Conservation (phyloP, 2,329 filamentous ascomycete genomes). For the Aspergillus sp. region DNA sequence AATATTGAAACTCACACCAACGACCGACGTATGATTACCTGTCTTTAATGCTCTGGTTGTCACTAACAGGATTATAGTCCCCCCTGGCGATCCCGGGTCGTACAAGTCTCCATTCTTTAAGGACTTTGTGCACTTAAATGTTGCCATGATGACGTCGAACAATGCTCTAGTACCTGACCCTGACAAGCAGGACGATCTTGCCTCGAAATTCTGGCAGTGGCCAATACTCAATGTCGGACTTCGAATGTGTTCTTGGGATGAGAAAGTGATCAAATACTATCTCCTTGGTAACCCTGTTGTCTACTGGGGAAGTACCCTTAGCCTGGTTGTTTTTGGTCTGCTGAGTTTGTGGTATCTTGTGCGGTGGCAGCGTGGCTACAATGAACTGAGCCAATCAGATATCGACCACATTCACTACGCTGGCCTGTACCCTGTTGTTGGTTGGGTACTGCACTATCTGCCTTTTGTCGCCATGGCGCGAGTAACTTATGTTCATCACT, state of each 20-base stretch:
- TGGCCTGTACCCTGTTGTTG: conserved; percentile 84
- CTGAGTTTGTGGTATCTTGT: conserved; percentile 81
- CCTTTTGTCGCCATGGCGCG: conserved; percentile 97
- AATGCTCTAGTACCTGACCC: conserved; percentile 96
- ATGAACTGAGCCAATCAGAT: conserved; percentile 74
- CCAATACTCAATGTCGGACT: conserved; percentile 91
- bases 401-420: conserved; percentile 95
- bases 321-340: conserved; percentile 69
- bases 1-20: conserved; percentile 96
- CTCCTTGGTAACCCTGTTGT: conserved; percentile 93
- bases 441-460: conserved; percentile 95
- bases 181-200: conserved; percentile 97
- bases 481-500: conserved; percentile 98
- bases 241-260: conserved; percentile 98
- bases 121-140: conserved; percentile 96
- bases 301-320: conserved; percentile 89
- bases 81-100: conserved; percentile 80
- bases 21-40: conserved; percentile 70
- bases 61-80: conserved; percentile 57
- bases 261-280: conserved; percentile 95
- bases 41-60: neutral
- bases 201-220: conserved; percentile 98
- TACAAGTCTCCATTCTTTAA: conserved; percentile 98
- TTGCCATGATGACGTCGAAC: conserved; percentile 99
- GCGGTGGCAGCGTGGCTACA: conserved; percentile 93